These are phyloP conservation scores for Debaryomyces coudertii DNA, from an alignment of 1,139 yeast genomes.

Conservation along the genomic window DNA sequence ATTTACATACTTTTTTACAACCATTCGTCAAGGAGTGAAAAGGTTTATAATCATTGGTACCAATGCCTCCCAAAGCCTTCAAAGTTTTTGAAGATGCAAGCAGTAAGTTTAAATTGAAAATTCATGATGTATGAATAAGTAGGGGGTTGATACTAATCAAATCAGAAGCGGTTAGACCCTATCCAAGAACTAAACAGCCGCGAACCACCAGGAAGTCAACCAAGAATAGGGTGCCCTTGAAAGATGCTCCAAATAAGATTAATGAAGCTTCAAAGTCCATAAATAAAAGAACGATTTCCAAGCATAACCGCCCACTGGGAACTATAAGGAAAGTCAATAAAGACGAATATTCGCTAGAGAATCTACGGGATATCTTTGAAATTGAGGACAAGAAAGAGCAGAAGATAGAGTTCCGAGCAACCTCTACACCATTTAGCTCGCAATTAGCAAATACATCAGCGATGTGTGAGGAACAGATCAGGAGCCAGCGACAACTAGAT, in stretches of 20 bases:
- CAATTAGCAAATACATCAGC: slow-evolving; percentile 2
- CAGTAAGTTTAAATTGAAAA: slow-evolving; percentile 3
- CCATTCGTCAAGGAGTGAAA: neutral
- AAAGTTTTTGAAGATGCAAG: slow-evolving; percentile 9
- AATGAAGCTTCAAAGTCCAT: neutral
- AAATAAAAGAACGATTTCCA: neutral
- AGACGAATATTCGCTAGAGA: slow-evolving; percentile 21
- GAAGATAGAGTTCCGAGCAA: slow-evolving; percentile 12
- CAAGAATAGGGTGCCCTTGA: neutral
- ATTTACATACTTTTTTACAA: slow-evolving; percentile 6
- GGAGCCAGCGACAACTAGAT: slow-evolving; percentile 14
- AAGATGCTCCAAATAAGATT: neutral
- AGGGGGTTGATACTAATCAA: neutral
- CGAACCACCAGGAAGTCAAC: neutral
- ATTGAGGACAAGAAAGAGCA: slow-evolving; percentile 6
- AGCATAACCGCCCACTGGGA: neutral
- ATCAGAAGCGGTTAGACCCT: neutral
- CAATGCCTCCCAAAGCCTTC: slow-evolving; percentile 8
- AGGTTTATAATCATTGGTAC: slow-evolving; percentile 6
- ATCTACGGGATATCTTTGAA: slow-evolving; percentile 20
- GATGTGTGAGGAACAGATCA: slow-evolving; percentile 1
- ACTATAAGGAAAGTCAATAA: slow-evolving; percentile 10
- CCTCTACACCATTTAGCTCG: slow-evolving; percentile 15
- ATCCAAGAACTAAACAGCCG: slow-evolving; percentile 1
- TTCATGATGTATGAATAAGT: neutral